phyloP scores from a whole-genome alignment of 345 rosid species.

The Laguncularia racemosa region DNA sequence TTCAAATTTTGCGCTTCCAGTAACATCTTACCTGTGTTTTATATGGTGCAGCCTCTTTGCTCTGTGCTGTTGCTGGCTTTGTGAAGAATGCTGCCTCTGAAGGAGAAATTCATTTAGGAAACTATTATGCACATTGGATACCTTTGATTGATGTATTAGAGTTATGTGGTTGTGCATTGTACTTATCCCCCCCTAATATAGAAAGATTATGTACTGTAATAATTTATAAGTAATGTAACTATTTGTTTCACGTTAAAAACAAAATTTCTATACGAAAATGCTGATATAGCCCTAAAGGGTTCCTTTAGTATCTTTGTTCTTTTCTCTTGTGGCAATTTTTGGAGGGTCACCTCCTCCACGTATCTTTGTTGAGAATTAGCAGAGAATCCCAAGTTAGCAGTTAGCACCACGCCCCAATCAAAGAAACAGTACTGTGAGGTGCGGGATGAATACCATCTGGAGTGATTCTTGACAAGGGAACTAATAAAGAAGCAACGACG shows the following conservation, averaged over 20 bases:
- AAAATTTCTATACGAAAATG: not conserved
- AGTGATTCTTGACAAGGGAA: too few species aligned
- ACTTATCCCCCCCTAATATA: not conserved
- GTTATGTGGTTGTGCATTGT: not conserved
- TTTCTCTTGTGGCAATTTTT: too few species aligned
- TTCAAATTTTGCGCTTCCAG: not conserved
- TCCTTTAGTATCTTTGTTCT: too few species aligned
- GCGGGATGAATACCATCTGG: too few species aligned
- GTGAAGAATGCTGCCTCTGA: constrained; percentile 45
- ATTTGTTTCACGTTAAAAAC: not conserved
- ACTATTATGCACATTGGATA: not conserved
- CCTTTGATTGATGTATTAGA: not conserved
- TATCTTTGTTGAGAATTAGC: too few species aligned
- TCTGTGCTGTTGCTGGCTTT: constrained; percentile 67
- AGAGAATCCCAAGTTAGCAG: too few species aligned
- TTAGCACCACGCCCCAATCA: too few species aligned
- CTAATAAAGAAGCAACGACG: too few species aligned
- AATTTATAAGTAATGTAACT: not conserved
- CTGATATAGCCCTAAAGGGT: too few species aligned
- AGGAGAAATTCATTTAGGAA: not conserved
- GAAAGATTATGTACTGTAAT: not conserved
- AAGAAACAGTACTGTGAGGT: too few species aligned
- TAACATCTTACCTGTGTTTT: not conserved
- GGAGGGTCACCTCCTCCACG: too few species aligned
- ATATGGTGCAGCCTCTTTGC: constrained; percentile 40